These are phyloP conservation scores for Aspergillus brunneoviolaceus DNA, from an alignment of 2,329 filamentous ascomycete genomes.

Conservation along the genomic window DNA sequence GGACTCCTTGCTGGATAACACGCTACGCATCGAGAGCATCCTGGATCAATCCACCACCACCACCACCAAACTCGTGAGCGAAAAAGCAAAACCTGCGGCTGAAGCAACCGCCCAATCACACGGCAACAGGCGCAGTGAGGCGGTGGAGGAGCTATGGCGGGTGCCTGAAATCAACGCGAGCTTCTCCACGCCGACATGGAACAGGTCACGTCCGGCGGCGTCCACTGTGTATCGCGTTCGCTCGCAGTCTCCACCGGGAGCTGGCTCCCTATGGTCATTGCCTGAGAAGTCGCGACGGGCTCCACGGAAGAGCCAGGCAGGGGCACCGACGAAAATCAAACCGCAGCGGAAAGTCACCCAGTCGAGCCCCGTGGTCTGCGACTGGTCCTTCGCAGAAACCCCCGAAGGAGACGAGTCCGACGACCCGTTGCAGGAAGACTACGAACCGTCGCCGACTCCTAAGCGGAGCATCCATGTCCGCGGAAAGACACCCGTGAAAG, in stretches of 20 bases:
- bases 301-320: slow-evolving; percentile 21
- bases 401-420: slow-evolving; percentile 43
- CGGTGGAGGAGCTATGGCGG: slow-evolving; percentile 31
- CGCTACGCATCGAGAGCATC: slow-evolving; percentile 16
- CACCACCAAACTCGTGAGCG: slow-evolving; percentile 6
- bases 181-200: slow-evolving; percentile 26
- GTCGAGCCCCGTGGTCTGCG: slow-evolving; percentile 30
- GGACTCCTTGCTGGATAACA: slow-evolving; percentile 24
- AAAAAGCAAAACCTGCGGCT: slow-evolving; percentile 22
- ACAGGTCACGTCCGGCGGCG: slow-evolving; percentile 19
- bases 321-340: slow-evolving; percentile 19
- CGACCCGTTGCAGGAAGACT: slow-evolving; percentile 41
- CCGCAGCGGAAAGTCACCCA: slow-evolving; percentile 25
- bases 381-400: slow-evolving; percentile 39
- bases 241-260: slow-evolving; percentile 35
- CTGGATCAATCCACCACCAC: slow-evolving; percentile 5
- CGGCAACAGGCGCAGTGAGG: slow-evolving; percentile 12
- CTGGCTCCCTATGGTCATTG: slow-evolving; percentile 41
- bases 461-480: slow-evolving; percentile 24
- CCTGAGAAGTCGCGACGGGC: slow-evolving; percentile 22
- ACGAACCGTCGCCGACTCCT: slow-evolving; percentile 33
- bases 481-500: slow-evolving; percentile 16
- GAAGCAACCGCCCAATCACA: slow-evolving; percentile 18
- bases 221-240: slow-evolving; percentile 16
- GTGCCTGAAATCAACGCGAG: slow-evolving; percentile 30